phyloP scores from a whole-genome alignment of 805 yeast species.

The Pachysolen tannophilus region DNA sequence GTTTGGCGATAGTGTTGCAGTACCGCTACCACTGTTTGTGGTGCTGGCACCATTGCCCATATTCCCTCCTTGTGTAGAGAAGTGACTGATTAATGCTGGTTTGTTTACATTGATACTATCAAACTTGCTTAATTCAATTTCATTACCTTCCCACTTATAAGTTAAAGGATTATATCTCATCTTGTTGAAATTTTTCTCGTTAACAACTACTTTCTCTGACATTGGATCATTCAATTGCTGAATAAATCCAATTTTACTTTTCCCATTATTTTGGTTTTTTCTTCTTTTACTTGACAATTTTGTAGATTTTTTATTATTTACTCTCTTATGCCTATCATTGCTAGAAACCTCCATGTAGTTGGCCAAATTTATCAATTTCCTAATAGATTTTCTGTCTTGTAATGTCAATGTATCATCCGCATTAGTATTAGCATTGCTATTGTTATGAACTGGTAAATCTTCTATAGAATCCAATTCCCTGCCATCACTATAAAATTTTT shows the following conservation, averaged over 20 bases:
- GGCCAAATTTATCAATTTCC: conserved; percentile 9
- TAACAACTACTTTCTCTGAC: conserved; percentile 1
- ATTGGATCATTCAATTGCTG: conserved; percentile 6
- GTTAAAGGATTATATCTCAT: conserved; percentile 48
- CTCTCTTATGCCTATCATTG: background rate
- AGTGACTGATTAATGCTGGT: conserved; percentile 30
- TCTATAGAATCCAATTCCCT: conserved; percentile 18
- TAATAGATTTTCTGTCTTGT: conserved; percentile 9
- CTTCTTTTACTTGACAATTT: conserved; percentile 1
- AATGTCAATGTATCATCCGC: conserved; percentile 8
- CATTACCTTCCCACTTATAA: conserved; percentile 60
- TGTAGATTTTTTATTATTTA: background rate
- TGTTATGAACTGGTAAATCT: conserved; percentile 13
- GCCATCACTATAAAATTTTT: conserved; percentile 14
- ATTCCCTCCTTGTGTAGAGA: conserved; percentile 19
- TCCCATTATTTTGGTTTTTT: background rate
- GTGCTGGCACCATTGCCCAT: conserved; percentile 6
- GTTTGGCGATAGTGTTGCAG: conserved; percentile 11
- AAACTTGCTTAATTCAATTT: conserved; percentile 44
- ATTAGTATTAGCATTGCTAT: conserved; percentile 1
- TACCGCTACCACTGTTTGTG: conserved; percentile 22
- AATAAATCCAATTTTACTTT: conserved; percentile 8
- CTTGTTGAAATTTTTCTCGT: conserved; percentile 11
- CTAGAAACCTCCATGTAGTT: conserved; percentile 10
- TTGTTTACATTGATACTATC: conserved; percentile 27